These are phyloP conservation scores for Pythium oligandrum DNA, from an alignment of 352 stramenopile genomes.

Conservation along the genomic window DNA sequence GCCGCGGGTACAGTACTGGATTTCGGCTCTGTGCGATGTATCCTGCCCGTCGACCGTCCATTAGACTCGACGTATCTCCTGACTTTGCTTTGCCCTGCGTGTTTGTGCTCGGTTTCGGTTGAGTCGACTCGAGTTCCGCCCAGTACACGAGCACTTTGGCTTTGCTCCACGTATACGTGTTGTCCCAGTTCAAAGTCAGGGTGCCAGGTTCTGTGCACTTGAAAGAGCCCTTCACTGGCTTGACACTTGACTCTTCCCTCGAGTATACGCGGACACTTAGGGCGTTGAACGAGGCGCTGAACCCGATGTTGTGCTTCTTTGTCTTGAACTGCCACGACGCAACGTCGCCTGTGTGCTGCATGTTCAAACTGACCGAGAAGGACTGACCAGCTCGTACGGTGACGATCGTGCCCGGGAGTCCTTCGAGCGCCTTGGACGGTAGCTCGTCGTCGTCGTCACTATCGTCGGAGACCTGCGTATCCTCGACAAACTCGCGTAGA, in stretches of 20 bases:
- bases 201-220: conserved; percentile 39
- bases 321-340: conserved; percentile 72
- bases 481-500: conserved; percentile 56
- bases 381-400: conserved; percentile 62
- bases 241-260: conserved; percentile 52
- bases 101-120: conserved; percentile 7
- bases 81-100: neutral
- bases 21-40: conserved; percentile 68
- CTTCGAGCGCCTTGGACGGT: conserved; percentile 45
- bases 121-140: conserved; percentile 51
- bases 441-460: conserved; percentile 52
- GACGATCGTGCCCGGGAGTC: conserved; percentile 53
- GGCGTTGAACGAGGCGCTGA: conserved; percentile 69
- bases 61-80: conserved; percentile 1
- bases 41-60: conserved; percentile 41
- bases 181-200: conserved; percentile 73
- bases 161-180: conserved; percentile 82
- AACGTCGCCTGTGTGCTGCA: conserved; percentile 37
- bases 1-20: conserved; percentile 50
- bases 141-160: conserved; percentile 73
- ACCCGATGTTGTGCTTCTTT: conserved; percentile 80
- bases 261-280: conserved; percentile 58
- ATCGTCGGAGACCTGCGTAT: conserved; percentile 39
- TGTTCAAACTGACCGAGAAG: conserved; percentile 52
- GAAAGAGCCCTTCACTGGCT: conserved; percentile 64